phyloP scores from a whole-genome alignment of 75 land plant genomes.

The Pinus tabuliformis region DNA sequence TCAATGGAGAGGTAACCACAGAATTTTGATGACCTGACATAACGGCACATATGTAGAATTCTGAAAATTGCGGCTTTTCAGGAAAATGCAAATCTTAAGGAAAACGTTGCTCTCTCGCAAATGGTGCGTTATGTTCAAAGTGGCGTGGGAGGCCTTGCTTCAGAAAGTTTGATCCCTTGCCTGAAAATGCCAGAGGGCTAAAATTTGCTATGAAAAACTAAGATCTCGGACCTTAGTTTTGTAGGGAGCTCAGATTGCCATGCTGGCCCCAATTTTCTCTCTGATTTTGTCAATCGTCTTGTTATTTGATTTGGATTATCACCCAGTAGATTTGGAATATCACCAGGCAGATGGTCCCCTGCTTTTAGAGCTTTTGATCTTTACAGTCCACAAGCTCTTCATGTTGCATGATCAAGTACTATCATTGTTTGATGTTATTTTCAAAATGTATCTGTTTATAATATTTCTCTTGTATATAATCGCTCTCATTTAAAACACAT shows the following conservation, averaged over 20 bases:
- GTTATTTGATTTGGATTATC: neutral
- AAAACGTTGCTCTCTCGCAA: neutral
- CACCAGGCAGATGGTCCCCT: neutral
- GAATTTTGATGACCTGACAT: neutral
- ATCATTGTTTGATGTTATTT: neutral
- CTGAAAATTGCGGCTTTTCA: neutral
- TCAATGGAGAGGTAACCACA: neutral
- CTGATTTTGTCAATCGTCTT: neutral
- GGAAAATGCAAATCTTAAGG: neutral
- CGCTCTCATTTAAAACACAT: neutral
- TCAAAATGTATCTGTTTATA: neutral
- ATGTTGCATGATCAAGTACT: neutral
- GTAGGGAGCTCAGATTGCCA: neutral
- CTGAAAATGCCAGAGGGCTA: neutral
- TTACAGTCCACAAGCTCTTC: neutral
- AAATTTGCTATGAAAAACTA: neutral
- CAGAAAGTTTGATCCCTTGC: neutral
- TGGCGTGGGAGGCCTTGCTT: neutral
- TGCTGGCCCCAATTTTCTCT: neutral
- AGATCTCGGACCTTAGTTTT: neutral
- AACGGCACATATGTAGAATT: neutral
- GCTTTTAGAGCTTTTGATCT: neutral
- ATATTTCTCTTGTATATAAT: neutral
- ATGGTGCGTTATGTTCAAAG: neutral
- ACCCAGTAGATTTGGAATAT: neutral